Evolutionary conservation across 208 protist genomes (phyloP).

Genomic region (Crithidia fasciculata): DNA sequence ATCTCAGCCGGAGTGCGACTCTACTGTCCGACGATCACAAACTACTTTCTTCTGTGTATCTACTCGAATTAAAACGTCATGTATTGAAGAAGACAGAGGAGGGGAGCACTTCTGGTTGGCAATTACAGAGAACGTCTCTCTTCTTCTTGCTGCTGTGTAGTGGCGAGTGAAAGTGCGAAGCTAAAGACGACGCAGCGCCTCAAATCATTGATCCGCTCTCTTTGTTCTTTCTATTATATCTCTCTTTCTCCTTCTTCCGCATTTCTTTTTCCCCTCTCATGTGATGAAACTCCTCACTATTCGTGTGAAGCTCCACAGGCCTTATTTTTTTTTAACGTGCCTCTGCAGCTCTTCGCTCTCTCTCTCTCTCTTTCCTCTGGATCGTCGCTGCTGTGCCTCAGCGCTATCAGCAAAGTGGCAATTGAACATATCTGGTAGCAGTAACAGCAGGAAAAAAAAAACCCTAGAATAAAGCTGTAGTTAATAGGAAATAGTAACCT

Average conservation of each 20-base stretch:
- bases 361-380: neutral
- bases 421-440: no score
- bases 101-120: neutral
- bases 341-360: neutral
- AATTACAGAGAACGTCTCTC: no score
- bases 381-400: neutral
- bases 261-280: neutral
- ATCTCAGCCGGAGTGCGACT: neutral
- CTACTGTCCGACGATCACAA: neutral
- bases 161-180: no score
- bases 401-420: no score
- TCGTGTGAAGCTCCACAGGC: neutral
- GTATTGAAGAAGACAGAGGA: neutral
- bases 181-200: no score
- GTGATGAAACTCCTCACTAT: neutral
- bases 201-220: no score
- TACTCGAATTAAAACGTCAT: neutral
- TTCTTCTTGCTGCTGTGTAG: no score
- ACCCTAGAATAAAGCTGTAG: no score
- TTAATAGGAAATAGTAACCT: no score
- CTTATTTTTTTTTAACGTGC: neutral
- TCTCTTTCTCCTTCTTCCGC: neutral
- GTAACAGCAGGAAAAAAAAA: no score
- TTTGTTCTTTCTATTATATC: neutral
- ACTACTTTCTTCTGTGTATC: neutral